phyloP scores from a whole-genome alignment of 2,329 filamentous ascomycete genomes.

The Botrytis deweyae region DNA sequence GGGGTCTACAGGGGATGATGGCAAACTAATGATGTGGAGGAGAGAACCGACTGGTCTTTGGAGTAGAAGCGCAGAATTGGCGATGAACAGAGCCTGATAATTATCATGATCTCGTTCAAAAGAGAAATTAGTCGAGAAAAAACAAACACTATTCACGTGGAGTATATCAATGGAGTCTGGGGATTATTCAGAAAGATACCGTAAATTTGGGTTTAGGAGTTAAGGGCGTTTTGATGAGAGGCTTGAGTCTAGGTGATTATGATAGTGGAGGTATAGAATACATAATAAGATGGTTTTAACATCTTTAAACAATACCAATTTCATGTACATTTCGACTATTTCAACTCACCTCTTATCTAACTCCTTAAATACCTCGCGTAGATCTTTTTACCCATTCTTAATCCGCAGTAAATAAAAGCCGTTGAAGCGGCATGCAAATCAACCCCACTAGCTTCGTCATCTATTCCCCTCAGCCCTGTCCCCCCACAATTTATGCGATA shows the following conservation, averaged over 20 bases:
- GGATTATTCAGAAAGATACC: neutral
- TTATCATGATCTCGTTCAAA: neutral
- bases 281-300: neutral
- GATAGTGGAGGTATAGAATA: neutral
- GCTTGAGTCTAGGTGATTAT: neutral
- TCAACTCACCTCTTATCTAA: neutral
- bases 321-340: neutral
- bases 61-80: conserved; percentile 38
- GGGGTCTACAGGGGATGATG: conserved; percentile 75
- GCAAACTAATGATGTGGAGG: conserved; percentile 61
- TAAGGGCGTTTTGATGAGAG: neutral
- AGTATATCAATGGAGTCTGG: neutral
- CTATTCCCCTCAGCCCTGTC: neutral
- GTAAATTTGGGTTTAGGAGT: neutral
- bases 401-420: neutral
- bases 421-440: conserved; percentile 14
- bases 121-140: neutral
- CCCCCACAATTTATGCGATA: conserved; percentile 7
- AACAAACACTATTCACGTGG: neutral
- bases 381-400: neutral
- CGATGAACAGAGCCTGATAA: conserved; percentile 30
- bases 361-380: neutral
- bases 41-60: conserved; percentile 43
- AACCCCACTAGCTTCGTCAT: conserved; percentile 17
- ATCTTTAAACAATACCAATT: neutral